Base-by-base conservation (phyloP, 1,284 basidiomycete genomes). In the Kalmanozyma brasiliensis region DNA sequence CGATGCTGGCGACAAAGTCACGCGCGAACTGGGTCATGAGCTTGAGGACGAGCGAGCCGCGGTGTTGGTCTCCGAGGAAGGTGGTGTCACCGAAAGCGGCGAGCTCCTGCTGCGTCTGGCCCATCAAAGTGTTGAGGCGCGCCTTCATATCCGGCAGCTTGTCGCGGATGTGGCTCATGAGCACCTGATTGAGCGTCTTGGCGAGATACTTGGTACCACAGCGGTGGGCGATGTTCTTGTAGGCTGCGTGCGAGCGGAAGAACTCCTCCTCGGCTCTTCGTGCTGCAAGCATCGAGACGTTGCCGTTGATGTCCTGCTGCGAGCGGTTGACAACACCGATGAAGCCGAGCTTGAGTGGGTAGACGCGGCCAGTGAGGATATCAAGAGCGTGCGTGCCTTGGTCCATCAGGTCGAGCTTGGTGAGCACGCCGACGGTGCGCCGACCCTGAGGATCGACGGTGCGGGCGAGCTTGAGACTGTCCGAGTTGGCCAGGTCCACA, bases 81-180 rank as follows among this genome's bases (percentile, higher is more conserved):
- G 93, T 92, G 19, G 92, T 88, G 82, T 98, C 96, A 24, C 96
- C 96, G 79, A 96, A 98, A 6, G 93, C 89, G 83, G 93, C 93
- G 42, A 98, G 87, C 83, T 99, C 96, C 83, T 98, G 96, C 82
- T 98, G 94, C 5, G 96, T 94, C 84, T 98, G 96, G 11, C 94
- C 94, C 93, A 98, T 98, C 14, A 98, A 85, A 8, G 96, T 98
- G 83, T 98, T 98, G 68, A 99, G 85, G 17, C 94, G 88, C 13
- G 96, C 96, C 84, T 99, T 99, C 96, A 98, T 98, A 83, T 99
- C 96, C 0, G 96, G 96, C 35, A 99, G 86, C 84, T 98, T 98
- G 80, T 99, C 96, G 53, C 96, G 89, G 74, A 98, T 98, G 83
- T 99, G 96, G 83, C 92, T 93, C 88, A 98, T 90, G 61, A 99